Evolutionary conservation across 441 rosid species (phyloP), one percentile per base, ranked within the genome.

Genomic region (Brassica balearica): DNA sequence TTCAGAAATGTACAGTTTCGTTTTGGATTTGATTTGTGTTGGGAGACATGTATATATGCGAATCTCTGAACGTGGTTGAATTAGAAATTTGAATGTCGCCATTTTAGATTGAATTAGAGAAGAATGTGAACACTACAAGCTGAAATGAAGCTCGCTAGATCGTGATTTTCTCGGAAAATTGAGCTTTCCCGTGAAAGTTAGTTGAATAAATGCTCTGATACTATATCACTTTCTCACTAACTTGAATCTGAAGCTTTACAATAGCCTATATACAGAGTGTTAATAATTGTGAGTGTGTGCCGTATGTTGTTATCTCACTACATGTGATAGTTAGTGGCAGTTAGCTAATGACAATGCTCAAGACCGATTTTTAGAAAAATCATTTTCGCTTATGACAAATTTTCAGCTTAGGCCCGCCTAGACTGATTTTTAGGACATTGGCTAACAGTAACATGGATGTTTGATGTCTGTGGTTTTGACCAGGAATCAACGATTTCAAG

Each of bases 401-500:
- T 46, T 11, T 41, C 48, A 41, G 48, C 48, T 41, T 41, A 41
- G 51, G n/a, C 51, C 10, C 0, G 9, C n/a, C 4, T 43, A 43
- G 5, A 43, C 5, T n/a, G 4, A 41, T 41, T 43, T 43, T 48
- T 4, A n/a, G 7, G n/a, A 55, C 60, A 15, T 15, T 55, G 9
- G 22, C 22, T 2, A 15, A 15, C 60, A 0, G 1, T 55, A 6
- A 19, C 19, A 8, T 55, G 10, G 60, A 55, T 55, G 60, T 2
- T 55, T 2, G 2, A 15, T 53, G 15, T 53, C 0, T 55, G 0
- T 55, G 23, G 20, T 17, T 75, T 38, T 20, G 61, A n/a, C 20
- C 79, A 95, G 98, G 97, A 91, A 85, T 81, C 94, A 20, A 82
- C 91, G 55, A 93, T 93, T 78, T 78, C 92, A 3, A 95, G 95